Percentiles rank a stretch among this genome's conserved stretches.
Evolutionary conservation across 2,329 filamentous ascomycete species (phyloP).

Genomic region (Hawksworthiomyces lignivorus): DNA sequence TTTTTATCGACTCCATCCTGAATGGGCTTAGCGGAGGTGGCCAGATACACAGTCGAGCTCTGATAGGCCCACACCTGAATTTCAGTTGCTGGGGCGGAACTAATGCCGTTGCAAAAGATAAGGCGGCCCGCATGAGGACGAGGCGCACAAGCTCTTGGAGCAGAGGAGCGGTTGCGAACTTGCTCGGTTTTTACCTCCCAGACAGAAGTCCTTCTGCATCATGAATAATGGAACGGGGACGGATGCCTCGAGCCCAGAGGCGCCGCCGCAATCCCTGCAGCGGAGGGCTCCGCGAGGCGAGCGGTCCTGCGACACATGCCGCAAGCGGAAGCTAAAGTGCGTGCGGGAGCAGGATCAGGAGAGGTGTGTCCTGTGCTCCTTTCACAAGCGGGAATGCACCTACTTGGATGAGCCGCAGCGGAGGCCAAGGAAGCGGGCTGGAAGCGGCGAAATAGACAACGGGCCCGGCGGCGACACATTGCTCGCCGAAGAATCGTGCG

Average conservation of each 20-base stretch:
- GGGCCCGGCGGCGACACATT: neutral
- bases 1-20: no score
- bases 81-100: no score
- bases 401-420: slow-evolving; percentile 51
- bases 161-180: no score
- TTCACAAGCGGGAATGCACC: slow-evolving; percentile 61
- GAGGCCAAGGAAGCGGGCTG: slow-evolving; percentile 18
- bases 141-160: no score
- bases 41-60: no score
- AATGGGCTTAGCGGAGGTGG: no score
- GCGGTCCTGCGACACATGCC: slow-evolving; percentile 57
- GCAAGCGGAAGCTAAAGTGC: slow-evolving; percentile 49
- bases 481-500: neutral
- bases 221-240: neutral
- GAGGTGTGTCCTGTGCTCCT: slow-evolving; percentile 48
- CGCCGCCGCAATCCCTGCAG: neutral
- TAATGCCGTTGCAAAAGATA: no score
- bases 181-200: no score
- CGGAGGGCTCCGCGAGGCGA: slow-evolving; percentile 7
- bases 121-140: no score
- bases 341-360: slow-evolving; percentile 18
- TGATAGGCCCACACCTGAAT: no score
- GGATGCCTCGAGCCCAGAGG: neutral
- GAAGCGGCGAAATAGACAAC: neutral
- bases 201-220: no score